Evolutionary conservation across 768 basidiomycete genomes (phyloP).

Genomic region (Xerocomellus chrysenteron): DNA sequence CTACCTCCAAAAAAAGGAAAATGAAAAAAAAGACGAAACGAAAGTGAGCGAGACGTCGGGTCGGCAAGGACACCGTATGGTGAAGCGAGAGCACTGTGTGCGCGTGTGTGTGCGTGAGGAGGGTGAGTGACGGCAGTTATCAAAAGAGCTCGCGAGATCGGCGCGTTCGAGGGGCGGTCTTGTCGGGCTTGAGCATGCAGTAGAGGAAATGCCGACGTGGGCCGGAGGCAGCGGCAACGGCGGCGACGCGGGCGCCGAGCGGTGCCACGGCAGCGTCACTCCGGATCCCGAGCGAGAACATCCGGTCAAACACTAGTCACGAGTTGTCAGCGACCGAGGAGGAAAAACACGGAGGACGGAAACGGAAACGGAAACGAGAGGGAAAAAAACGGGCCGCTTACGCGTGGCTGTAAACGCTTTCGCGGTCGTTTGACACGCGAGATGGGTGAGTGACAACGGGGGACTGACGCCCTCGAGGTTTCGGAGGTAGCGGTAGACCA

Average conservation of each 20-base stretch:
- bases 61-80: too few species aligned
- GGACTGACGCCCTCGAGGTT: conserved; percentile 90
- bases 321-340: neutral
- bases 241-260: conserved; percentile 62
- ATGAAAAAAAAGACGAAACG: neutral
- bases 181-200: conserved; percentile 70
- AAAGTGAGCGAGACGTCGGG: neutral
- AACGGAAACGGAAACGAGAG: neutral
- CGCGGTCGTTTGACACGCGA: conserved; percentile 85
- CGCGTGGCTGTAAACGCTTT: conserved; percentile 86
- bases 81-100: too few species aligned
- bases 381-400: conserved; percentile 34
- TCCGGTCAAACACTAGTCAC: conserved; percentile 76
- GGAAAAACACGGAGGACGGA: neutral
- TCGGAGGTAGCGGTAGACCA: conserved; percentile 90
- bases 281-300: conserved; percentile 84
- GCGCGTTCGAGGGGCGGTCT: conserved; percentile 41
- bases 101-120: neutral
- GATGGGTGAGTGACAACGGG: conserved; percentile 80
- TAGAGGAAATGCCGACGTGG: conserved; percentile 84
- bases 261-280: conserved; percentile 61
- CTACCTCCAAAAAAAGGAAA: conserved; percentile 1
- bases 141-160: conserved; percentile 40
- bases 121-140: neutral
- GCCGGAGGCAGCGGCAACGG: conserved; percentile 64